phyloP scores from a whole-genome alignment of 495 filamentous ascomycete species.

The Neurospora sp. region DNA sequence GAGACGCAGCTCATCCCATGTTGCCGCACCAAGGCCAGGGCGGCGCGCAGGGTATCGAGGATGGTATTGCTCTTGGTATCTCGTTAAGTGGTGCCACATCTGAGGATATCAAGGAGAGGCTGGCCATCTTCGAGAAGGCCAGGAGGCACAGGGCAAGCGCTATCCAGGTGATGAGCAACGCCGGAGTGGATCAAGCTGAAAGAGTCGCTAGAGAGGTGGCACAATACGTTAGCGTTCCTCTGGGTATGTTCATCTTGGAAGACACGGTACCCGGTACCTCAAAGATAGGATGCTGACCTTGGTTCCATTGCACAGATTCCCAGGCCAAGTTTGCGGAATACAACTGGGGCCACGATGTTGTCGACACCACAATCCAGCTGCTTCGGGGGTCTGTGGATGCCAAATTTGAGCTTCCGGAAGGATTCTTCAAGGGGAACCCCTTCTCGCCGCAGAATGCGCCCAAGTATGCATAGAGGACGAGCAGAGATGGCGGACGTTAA shows the following conservation, averaged over 20 bases:
- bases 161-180: conserved; percentile 40
- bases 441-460: conserved; percentile 1
- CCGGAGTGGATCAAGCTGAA: conserved; percentile 15
- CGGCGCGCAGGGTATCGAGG: conserved; percentile 38
- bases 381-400: conserved; percentile 7
- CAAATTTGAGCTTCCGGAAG: conserved; percentile 12
- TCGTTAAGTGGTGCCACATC: conserved; percentile 15
- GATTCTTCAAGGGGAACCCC: conserved; percentile 4
- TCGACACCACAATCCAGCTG: conserved; percentile 1
- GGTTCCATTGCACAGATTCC: conserved; percentile 1
- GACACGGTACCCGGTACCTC: not conserved
- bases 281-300: not conserved
- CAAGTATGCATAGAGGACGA: not conserved
- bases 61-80: conserved; percentile 32
- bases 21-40: conserved; percentile 41
- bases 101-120: conserved; percentile 28
- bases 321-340: conserved; percentile 15
- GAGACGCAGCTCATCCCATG: conserved; percentile 45
- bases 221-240: conserved; percentile 14
- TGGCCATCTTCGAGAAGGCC: conserved; percentile 43
- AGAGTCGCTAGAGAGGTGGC: conserved; percentile 13
- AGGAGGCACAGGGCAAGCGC: conserved; percentile 41
- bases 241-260: conserved; percentile 5
- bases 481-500: not conserved
- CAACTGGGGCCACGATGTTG: conserved; percentile 20